Evolutionary conservation across 805 yeast species (phyloP), one percentile per base, ranked within the genome.

Genomic region (Starmerella davenportii): DNA sequence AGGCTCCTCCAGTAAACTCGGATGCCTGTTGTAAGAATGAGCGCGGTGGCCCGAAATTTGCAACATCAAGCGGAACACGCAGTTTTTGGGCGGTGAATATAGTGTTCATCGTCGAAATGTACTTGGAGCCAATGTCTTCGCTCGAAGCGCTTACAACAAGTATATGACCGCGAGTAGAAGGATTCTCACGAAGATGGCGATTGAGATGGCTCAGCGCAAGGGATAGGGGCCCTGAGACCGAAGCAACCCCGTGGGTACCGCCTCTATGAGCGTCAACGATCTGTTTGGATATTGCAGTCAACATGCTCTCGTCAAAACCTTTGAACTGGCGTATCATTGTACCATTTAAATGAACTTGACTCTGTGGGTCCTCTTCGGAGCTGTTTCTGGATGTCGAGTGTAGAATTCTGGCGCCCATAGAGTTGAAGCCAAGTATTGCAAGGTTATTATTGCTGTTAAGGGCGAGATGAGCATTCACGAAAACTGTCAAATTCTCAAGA

Each of bases 1-100:
- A 90, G 1, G 84, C 74, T 3, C 99, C 99, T 47, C 76, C 72
- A 0, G 98, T 87, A 7, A 94, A 82, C 59, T 90, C 98, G 0
- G 93, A 71, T 0, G 96, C 95, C 54, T 90, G 98, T 54, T 90
- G 96, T 43, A 90, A 61, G 54, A 84, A 87, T 2, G 92, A 79
- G 1, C 92, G 74, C 44, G 72, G 72, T 2, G 56, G 54, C 1
- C 77, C 77, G 21, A 90, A 61, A 51, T 85, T 84, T 43, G 93
- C 87, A 11, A 85, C 85, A 56, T 90, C 96, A 18, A 90, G 74
- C 2, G 95, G 79, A 15, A 85, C 72, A 49, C 74, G 76, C 48
- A 54, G 70, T 57, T 85, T 87, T 49, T 90, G 95, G 1, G 96
- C 94, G 0, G 95, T 87, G 60, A 90, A 90, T 23, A 90, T 87